These are phyloP conservation scores for Wickerhamomyces sydowiorum DNA, from an alignment of 805 yeast genomes.

Conservation along the genomic window DNA sequence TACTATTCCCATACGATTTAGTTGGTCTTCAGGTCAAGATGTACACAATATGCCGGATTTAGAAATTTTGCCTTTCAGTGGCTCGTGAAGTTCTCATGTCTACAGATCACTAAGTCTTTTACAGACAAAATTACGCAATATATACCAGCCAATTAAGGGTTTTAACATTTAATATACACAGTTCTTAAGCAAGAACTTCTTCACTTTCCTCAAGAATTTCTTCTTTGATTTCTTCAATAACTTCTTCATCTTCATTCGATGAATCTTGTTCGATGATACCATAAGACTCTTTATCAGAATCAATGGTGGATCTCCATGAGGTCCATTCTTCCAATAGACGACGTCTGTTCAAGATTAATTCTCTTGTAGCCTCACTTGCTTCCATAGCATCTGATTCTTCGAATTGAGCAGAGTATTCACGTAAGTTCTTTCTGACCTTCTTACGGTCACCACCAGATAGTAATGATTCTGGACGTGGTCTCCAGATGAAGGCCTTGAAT, in stretches of 20 bases:
- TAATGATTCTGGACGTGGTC: constrained; percentile 88
- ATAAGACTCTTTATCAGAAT: constrained; percentile 41
- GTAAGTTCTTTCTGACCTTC: constrained; percentile 85
- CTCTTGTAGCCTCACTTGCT: constrained; percentile 87
- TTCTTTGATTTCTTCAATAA: constrained; percentile 69
- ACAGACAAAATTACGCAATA: no score
- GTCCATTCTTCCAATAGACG: constrained; percentile 80
- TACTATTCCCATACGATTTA: no score
- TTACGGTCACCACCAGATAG: constrained; percentile 76
- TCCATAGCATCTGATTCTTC: constrained; percentile 96
- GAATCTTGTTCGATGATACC: constrained; percentile 38
- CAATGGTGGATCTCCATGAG: constrained; percentile 59
- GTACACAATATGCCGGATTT: no score
- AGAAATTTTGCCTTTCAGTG: no score
- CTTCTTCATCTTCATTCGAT: constrained; percentile 66
- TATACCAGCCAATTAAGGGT: no score
- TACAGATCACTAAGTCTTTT: no score
- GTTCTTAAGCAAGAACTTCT: constrained; percentile 16
- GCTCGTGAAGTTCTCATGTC: no score
- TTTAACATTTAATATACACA: no score
- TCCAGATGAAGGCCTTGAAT: constrained; percentile 89
- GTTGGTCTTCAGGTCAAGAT: no score
- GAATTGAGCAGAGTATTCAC: constrained; percentile 86
- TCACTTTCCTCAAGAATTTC: constrained; percentile 49
- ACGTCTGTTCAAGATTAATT: constrained; percentile 80